Evolutionary conservation across 345 rosid genomes (phyloP).

Genomic region (Raphanus sativus): DNA sequence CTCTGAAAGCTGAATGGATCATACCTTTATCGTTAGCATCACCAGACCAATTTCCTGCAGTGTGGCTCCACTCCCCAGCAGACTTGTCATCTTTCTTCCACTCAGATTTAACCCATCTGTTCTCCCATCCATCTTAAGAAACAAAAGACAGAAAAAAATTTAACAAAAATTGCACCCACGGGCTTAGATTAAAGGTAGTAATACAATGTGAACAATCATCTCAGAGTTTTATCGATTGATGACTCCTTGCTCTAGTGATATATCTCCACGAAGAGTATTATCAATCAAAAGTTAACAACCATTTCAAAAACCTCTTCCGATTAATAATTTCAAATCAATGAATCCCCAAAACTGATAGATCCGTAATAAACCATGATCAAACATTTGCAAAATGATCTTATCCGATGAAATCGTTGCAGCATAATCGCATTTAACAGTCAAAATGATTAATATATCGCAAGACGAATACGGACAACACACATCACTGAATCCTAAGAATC

Average conservation of each 20-base stretch:
- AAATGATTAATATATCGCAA: neutral
- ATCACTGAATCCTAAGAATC: neutral
- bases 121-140: slow-evolving; percentile 89
- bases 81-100: slow-evolving; percentile 87
- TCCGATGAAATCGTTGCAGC: slow-evolving; percentile 13
- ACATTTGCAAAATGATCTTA: neutral
- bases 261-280: neutral
- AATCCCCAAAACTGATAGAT: slow-evolving; percentile 24
- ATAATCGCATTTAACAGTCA: neutral
- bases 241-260: neutral
- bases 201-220: neutral
- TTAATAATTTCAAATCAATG: neutral
- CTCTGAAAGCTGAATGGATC: slow-evolving; percentile 11
- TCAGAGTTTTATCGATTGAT: slow-evolving; percentile 6
- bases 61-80: slow-evolving; percentile 93
- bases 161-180: slow-evolving; percentile 1
- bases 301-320: slow-evolving; percentile 5
- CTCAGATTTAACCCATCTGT: slow-evolving; percentile 80
- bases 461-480: neutral
- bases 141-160: neutral
- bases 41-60: slow-evolving; percentile 94
- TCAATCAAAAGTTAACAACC: neutral
- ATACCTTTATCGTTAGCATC: slow-evolving; percentile 85
- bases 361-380: neutral
- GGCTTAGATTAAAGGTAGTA: neutral